These are phyloP conservation scores for Fennellomyces sp. DNA, from an alignment of 371 early-diverging fungal genomes.

Conservation along the genomic window DNA sequence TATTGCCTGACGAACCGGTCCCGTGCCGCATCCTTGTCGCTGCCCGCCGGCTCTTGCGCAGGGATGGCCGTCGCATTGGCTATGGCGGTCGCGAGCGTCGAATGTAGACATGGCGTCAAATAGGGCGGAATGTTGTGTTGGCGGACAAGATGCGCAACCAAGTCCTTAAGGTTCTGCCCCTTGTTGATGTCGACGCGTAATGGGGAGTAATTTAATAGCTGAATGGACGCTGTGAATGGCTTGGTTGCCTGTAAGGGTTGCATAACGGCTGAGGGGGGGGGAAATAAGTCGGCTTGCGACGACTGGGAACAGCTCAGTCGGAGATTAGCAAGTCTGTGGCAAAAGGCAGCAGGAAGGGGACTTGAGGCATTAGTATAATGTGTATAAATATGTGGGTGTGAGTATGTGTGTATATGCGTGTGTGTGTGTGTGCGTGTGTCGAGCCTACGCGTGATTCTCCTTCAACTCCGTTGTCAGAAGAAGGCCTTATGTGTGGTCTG, in stretches of 20 bases:
- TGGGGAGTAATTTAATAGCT: neutral
- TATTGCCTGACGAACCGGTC: slow-evolving; percentile 38
- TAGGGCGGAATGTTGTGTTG: slow-evolving; percentile 46
- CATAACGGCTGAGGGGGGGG: neutral
- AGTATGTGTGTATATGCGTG: too few relatives aligned
- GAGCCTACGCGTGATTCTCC: neutral
- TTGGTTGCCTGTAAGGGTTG: slow-evolving; percentile 2
- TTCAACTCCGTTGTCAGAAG: neutral
- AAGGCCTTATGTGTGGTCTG: neutral
- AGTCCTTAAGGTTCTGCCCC: slow-evolving; percentile 23
- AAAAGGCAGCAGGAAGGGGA: neutral
- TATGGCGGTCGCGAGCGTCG: slow-evolving; percentile 24
- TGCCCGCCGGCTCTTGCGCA: neutral
- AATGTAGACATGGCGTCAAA: slow-evolving; percentile 43
- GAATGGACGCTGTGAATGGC: neutral
- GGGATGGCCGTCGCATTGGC: neutral
- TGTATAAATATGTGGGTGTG: too few relatives aligned
- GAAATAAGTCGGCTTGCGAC: neutral
- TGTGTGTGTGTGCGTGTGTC: too few relatives aligned
- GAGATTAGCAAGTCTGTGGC: neutral
- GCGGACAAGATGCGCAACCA: slow-evolving; percentile 29
- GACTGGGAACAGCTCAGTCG: too few relatives aligned
- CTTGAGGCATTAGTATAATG: neutral
- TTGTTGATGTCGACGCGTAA: neutral
- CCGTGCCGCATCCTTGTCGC: slow-evolving; percentile 3